These are phyloP conservation scores for Yamadazyma triangularis DNA, from an alignment of 1,139 yeast species.

Conservation along the genomic window DNA sequence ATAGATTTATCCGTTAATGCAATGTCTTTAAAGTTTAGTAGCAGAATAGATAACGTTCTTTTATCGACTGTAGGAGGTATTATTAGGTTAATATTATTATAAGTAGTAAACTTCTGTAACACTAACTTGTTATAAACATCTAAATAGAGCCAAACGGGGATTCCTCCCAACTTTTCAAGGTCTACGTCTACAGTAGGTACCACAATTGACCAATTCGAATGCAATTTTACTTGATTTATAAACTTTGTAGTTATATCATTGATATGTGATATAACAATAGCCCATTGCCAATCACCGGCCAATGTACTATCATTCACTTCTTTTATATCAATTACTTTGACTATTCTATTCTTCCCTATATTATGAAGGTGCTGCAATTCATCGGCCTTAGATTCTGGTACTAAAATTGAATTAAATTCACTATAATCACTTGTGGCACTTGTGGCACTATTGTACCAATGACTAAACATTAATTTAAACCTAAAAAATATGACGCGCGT, in stretches of 20 bases:
- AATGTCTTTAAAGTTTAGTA: slow-evolving; percentile 1
- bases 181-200: neutral
- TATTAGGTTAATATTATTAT: slow-evolving; percentile 1
- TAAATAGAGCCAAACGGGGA: neutral
- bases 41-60: neutral
- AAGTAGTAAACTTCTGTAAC: neutral
- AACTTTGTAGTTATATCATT: too few relatives aligned
- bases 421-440: too few relatives aligned
- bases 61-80: neutral
- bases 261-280: too few relatives aligned
- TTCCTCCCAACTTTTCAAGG: neutral
- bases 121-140: neutral
- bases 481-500: too few relatives aligned
- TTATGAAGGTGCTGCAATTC: too few relatives aligned
- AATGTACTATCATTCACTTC: too few relatives aligned
- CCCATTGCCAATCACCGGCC: too few relatives aligned
- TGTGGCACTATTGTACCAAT: too few relatives aligned
- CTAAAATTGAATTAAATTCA: neutral
- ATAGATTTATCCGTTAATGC: neutral
- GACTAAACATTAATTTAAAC: too few relatives aligned
- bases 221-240: too few relatives aligned
- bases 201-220: neutral
- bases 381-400: neutral
- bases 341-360: too few relatives aligned
- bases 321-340: too few relatives aligned